These are phyloP conservation scores for Colletotrichum chrysophilum DNA, from an alignment of 2,329 filamentous ascomycete species.

Conservation along the genomic window DNA sequence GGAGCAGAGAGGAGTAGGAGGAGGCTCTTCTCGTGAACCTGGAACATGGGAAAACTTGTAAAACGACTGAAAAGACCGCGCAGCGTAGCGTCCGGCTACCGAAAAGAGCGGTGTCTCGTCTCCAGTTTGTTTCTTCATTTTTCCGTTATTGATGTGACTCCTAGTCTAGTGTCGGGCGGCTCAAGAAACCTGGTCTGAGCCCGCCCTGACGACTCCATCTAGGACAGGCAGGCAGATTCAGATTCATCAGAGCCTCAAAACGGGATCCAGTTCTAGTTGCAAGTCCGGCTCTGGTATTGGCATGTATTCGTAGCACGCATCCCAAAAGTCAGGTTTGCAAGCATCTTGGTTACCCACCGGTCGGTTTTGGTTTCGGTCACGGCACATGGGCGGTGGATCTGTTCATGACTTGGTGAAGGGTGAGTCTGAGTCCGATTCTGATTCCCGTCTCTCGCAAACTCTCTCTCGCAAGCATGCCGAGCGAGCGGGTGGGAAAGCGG, in stretches of 20 bases:
- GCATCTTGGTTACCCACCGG: slow-evolving; percentile 11
- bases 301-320: not conserved
- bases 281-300: not conserved
- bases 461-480: not conserved
- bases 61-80: not conserved
- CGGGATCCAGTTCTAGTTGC: not conserved
- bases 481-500: not conserved
- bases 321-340: not conserved
- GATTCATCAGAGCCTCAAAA: not conserved
- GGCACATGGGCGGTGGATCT: slow-evolving; percentile 18
- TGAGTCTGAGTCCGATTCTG: not conserved
- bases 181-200: not conserved
- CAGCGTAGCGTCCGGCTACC: not conserved
- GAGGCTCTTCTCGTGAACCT: slow-evolving; percentile 14
- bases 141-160: not conserved
- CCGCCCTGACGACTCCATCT: not conserved
- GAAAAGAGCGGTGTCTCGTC: slow-evolving; percentile 14
- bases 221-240: not conserved
- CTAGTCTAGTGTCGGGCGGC: not conserved
- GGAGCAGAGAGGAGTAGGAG: not conserved
- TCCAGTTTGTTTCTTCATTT: slow-evolving; percentile 15
- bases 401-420: slow-evolving; percentile 12
- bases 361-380: slow-evolving; percentile 19
- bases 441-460: not conserved
- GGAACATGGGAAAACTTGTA: slow-evolving; percentile 2